Base-by-base conservation (phyloP, 1,284 basidiomycete species). In the Boletus semigastroideus region DNA sequence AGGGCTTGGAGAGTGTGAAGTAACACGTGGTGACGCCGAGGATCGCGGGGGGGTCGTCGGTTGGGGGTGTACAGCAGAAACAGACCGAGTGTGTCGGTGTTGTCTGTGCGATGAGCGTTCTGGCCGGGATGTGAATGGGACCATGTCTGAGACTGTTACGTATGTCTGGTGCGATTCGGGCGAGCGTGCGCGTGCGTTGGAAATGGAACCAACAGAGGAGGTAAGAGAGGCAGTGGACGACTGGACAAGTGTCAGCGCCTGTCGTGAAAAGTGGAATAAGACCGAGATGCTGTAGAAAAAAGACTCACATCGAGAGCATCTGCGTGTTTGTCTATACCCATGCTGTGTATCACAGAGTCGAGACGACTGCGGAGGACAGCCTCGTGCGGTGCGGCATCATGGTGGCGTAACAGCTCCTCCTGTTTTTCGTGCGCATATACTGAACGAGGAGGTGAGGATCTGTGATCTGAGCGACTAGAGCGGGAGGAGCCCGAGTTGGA, bases 301-400 rank as follows among this genome's bases (percentile, higher is more conserved):
- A 17, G 7, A 67, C 67, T 57, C 45, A 70, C 67, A 37, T 72
- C 64, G 16, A 54, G 19, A 1, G 54, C 25, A 34, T 58, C 55
- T 8, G 30, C 46, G 38, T 63, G 66, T 46, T 20, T 67, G 50
- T 67, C 55, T 54, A 59, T 53, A 28, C 50, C 55, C 63, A 66
- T 60, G 61, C 68, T 62, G 53, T 68, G 68, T 30, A 84, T 63
- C 34, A 83, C 79, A 11, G 74, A 68, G 63, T 84, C 82, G n/a
- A 84, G 67, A 25, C 77, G 72, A 41, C 72, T 76, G n/a, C 77
- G 72, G 25, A 84, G 69, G 8, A 79, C 82, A 38, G 77, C 77
- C 58, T 78, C 80, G 45, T 84, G 81, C 0, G 82, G 79, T 12
- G 80, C 77, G 53, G 57, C 51, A 7, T 67, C 66, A 30, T 63